phyloP scores from a whole-genome alignment of 805 yeast genomes.

The Wickerhamiella siamensis region DNA sequence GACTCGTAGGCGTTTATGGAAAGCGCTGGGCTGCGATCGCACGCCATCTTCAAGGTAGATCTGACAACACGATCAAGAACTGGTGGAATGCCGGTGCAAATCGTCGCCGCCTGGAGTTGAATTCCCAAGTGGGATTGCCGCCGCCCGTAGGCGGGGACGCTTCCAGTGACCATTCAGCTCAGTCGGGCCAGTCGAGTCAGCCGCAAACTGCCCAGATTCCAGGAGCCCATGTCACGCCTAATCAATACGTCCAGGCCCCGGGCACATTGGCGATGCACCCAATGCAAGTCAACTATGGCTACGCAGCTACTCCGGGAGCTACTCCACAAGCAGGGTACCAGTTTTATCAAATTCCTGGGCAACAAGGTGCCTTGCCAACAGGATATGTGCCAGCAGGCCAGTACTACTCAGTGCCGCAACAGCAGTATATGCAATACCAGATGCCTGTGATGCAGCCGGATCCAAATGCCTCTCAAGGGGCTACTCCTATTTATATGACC shows the following conservation, averaged over 20 bases:
- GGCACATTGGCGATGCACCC: background rate
- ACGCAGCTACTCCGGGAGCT: too few species aligned
- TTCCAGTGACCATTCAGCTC: too few species aligned
- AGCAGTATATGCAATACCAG: background rate
- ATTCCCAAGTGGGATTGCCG: background rate
- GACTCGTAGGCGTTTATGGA: slow-evolving; percentile 63
- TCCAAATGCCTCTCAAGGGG: background rate
- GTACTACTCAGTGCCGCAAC: background rate
- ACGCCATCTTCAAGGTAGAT: slow-evolving; percentile 69
- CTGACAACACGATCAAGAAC: slow-evolving; percentile 84
- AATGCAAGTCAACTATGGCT: background rate
- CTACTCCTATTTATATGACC: background rate
- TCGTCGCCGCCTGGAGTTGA: slow-evolving; percentile 39
- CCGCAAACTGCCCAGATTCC: too few species aligned
- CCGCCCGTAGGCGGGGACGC: too few species aligned
- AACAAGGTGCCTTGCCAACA: background rate
- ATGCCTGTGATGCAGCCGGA: background rate
- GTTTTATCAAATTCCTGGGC: background rate
- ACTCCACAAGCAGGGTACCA: background rate
- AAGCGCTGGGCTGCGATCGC: slow-evolving; percentile 92
- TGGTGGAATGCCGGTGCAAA: slow-evolving; percentile 97
- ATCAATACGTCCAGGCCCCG: background rate
- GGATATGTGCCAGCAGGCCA: background rate
- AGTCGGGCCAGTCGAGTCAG: too few species aligned
- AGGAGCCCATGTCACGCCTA: too few species aligned